A percentile compares a stretch with the other conserved stretches of the same genome.
Evolutionary conservation across 1,284 basidiomycete species (phyloP).

Genomic region (Megacollybia platyphylla): DNA sequence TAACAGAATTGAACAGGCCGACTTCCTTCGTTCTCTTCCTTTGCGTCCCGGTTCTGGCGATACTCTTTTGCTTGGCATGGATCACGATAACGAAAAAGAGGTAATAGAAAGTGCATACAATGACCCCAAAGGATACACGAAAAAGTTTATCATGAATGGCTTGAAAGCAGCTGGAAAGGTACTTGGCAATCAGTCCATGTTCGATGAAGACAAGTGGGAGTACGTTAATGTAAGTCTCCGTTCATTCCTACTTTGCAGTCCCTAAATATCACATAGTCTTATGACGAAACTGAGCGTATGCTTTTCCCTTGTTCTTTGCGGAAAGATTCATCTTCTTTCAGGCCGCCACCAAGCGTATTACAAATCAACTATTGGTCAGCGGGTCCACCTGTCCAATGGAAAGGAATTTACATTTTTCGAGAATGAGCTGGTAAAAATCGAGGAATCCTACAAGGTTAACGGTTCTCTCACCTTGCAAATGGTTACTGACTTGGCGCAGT

Average conservation of each 20-base stretch:
- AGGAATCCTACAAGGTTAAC: slow-evolving; percentile 77
- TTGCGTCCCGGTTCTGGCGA: slow-evolving; percentile 62
- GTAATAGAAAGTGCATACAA: slow-evolving; percentile 77
- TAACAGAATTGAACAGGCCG: slow-evolving; percentile 53
- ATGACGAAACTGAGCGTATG: slow-evolving; percentile 62
- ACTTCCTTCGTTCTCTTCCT: slow-evolving; percentile 73
- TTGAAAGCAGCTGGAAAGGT: slow-evolving; percentile 50
- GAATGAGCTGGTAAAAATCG: slow-evolving; percentile 78
- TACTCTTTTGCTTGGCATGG: slow-evolving; percentile 73
- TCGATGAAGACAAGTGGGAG: slow-evolving; percentile 66
- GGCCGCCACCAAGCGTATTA: slow-evolving; percentile 86
- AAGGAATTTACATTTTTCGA: slow-evolving; percentile 39
- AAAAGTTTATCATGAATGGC: slow-evolving; percentile 85
- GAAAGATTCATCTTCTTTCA: slow-evolving; percentile 15
- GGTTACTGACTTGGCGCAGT: slow-evolving; percentile 31
- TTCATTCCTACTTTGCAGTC: background rate
- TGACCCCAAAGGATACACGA: slow-evolving; percentile 69
- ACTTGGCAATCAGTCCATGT: slow-evolving; percentile 49
- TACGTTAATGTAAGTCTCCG: slow-evolving; percentile 41
- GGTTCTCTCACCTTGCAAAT: background rate
- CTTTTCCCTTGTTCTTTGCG: slow-evolving; percentile 6
- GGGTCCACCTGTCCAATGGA: slow-evolving; percentile 36
- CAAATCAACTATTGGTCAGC: slow-evolving; percentile 55
- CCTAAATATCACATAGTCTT: slow-evolving; percentile 29
- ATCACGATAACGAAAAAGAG: slow-evolving; percentile 63